Conservation (phyloP, 768 basidiomycete genomes). For the Myochromella boudieri region DNA sequence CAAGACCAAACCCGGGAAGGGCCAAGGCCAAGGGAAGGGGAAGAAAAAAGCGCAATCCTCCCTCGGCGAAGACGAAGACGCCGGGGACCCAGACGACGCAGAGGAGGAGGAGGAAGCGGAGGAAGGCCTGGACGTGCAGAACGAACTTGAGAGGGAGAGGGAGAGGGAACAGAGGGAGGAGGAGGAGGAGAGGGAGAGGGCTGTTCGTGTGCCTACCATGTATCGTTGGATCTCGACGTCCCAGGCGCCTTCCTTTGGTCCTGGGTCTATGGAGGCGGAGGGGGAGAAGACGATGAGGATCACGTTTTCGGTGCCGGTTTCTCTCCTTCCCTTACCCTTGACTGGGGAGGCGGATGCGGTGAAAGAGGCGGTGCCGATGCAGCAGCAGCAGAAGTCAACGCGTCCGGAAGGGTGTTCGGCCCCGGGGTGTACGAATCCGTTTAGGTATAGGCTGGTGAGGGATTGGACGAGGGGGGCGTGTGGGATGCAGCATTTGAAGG, state of each 20-base stretch:
- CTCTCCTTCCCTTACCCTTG: neutral
- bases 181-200: slow-evolving; percentile 30
- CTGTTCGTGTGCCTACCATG: slow-evolving; percentile 46
- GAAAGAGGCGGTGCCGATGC: too few relatives aligned
- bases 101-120: slow-evolving; percentile 39
- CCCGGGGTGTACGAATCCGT: slow-evolving; percentile 48
- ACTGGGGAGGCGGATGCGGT: too few relatives aligned
- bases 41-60: slow-evolving; percentile 11
- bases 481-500: slow-evolving; percentile 63
- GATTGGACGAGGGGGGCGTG: slow-evolving; percentile 67
- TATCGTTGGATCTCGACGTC: slow-evolving; percentile 74
- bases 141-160: too few relatives aligned
- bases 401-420: slow-evolving; percentile 48
- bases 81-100: slow-evolving; percentile 26
- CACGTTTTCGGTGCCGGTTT: slow-evolving; percentile 53
- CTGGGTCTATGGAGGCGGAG: neutral
- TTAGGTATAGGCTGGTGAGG: slow-evolving; percentile 67
- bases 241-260: slow-evolving; percentile 18
- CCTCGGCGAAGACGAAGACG: slow-evolving; percentile 10
- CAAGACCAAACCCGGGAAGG: too few relatives aligned
- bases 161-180: too few relatives aligned
- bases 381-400: neutral
- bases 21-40: too few relatives aligned
- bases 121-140: slow-evolving; percentile 33
- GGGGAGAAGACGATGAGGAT: slow-evolving; percentile 35